Conservation (phyloP, 2,329 filamentous ascomycete species). For the Diaporthe sp. region DNA sequence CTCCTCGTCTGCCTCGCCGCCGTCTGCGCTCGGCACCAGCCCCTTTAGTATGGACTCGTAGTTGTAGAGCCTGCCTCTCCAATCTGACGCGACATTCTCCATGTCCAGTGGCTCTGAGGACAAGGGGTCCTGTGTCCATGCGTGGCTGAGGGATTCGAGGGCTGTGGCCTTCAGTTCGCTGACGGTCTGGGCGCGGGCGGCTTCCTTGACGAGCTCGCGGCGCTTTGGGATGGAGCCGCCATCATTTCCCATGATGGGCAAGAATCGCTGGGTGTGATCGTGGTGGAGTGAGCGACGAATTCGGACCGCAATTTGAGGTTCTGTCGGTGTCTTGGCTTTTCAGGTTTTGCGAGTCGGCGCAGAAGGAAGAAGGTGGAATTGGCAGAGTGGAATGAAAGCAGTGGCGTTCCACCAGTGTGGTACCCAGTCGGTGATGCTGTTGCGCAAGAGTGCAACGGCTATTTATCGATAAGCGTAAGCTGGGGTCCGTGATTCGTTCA, state of each 20-base stretch:
- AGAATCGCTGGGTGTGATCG: neutral
- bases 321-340: neutral
- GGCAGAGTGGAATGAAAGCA: neutral
- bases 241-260: slow-evolving; percentile 88
- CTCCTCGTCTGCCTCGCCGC: slow-evolving; percentile 73
- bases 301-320: neutral
- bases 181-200: slow-evolving; percentile 84
- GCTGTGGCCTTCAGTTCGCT: slow-evolving; percentile 91
- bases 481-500: slow-evolving; percentile 16
- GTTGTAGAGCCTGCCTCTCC: slow-evolving; percentile 86
- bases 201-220: slow-evolving; percentile 95
- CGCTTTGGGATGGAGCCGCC: slow-evolving; percentile 96
- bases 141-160: slow-evolving; percentile 86
- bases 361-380: neutral
- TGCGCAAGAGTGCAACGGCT: neutral
- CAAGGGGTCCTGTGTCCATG: slow-evolving; percentile 91
- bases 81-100: slow-evolving; percentile 86
- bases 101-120: slow-evolving; percentile 80
- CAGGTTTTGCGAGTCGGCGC: slow-evolving; percentile 36
- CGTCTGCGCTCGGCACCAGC: slow-evolving; percentile 69
- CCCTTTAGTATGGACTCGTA: slow-evolving; percentile 88
- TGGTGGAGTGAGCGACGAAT: no score
- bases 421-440: neutral
- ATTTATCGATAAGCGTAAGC: slow-evolving; percentile 29
- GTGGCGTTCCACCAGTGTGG: neutral